Base-by-base conservation (phyloP, 441 rosid species). In the Jatropha multifida region DNA sequence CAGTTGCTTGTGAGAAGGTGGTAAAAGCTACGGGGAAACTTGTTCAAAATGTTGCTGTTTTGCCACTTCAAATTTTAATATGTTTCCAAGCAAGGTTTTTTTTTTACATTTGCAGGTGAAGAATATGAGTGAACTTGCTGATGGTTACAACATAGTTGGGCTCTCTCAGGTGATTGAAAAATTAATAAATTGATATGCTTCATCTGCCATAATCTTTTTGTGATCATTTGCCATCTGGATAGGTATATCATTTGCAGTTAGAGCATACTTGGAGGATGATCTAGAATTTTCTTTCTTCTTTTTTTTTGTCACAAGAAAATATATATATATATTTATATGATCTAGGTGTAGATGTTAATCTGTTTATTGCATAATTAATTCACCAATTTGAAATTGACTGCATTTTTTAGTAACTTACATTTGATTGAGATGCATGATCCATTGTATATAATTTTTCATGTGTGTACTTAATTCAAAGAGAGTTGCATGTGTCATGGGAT, bases 1-100 rank as follows among this genome's bases (percentile, higher is more conserved):
- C 81, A 12, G 76, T 85, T 88, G 97, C 87, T 81, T 94, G 98
- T 78, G 93, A 90, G 70, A 86, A 92, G 98, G 97, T 94, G 49
- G 23, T 75, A 71, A 82, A 59, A 48, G 74, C 76, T 72, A 42
- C 51, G 73, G 78, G 59, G 74, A 79, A 74, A 75, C 40, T 61
- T 72, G 18, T 73, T 68, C 78, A 26, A 42, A 23, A 37, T 40
- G 13, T 60, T 60, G 66, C 15, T 13, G 6, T 73, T 68, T 76
- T 68, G 38, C 56, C 15, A 20, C 73, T 79, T 71, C 44, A 56
- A 41, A 60, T 61, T 77, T 75, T 56, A 48, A 64, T 74, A 32
- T 69, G 40, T 55, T 72, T 62, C 61, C 15, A 32, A 54, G 63
- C 44, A 38, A 51, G 68, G 23, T 56, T 69, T 61, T 67, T 56